Percentiles rank a stretch among this genome's conserved stretches.
These are phyloP conservation scores for Naganishia vaughanmartiniae DNA, from an alignment of 768 basidiomycete genomes.

Conservation along the genomic window DNA sequence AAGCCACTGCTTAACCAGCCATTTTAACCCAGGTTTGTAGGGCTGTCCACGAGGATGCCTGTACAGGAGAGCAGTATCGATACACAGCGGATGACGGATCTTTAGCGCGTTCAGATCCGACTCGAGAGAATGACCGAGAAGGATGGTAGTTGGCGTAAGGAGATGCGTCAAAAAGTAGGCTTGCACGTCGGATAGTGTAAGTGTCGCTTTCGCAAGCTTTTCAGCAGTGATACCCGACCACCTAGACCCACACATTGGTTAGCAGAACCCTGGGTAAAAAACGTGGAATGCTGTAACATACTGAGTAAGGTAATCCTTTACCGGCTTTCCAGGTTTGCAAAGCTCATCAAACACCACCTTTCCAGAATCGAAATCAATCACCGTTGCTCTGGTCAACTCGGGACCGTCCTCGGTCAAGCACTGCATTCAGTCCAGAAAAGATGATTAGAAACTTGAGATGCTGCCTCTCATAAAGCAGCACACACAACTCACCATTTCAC, in stretches of 20 bases:
- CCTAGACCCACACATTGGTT: slow-evolving; percentile 51
- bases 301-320: slow-evolving; percentile 90
- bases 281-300: slow-evolving; percentile 47
- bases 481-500: slow-evolving; percentile 76
- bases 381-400: slow-evolving; percentile 77
- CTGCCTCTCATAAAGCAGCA: background rate
- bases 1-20: slow-evolving; percentile 93
- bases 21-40: slow-evolving; percentile 91
- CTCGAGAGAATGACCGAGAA: slow-evolving; percentile 93
- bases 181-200: slow-evolving; percentile 77
- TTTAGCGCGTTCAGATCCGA: slow-evolving; percentile 87
- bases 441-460: background rate
- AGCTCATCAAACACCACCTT: slow-evolving; percentile 80
- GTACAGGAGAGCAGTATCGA: slow-evolving; percentile 86
- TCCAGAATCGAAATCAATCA: slow-evolving; percentile 73
- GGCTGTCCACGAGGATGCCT: slow-evolving; percentile 92
- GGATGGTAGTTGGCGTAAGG: slow-evolving; percentile 61
- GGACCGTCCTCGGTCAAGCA: slow-evolving; percentile 86
- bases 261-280: background rate
- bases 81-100: slow-evolving; percentile 77
- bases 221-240: slow-evolving; percentile 91
- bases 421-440: slow-evolving; percentile 53
- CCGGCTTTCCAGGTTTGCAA: slow-evolving; percentile 79
- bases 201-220: slow-evolving; percentile 66
- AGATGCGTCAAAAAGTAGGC: slow-evolving; percentile 60